Conservation (phyloP, 2,329 filamentous ascomycete species). For the Ceratocystiopsis sp. region DNA sequence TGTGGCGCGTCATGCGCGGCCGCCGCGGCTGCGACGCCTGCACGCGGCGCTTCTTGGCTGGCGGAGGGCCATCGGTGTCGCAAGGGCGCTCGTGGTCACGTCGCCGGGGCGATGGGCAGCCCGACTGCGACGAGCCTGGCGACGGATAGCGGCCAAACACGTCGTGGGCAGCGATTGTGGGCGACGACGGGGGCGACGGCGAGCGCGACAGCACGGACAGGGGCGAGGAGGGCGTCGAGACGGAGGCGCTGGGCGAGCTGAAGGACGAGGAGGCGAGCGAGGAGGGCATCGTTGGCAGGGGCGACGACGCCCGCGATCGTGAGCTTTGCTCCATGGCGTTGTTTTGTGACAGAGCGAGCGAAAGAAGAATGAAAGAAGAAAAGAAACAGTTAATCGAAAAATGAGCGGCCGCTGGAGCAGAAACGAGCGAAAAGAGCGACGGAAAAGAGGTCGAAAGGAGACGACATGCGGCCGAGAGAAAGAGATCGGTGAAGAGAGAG, state of each 20-base stretch:
- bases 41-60: conserved; percentile 60
- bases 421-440: not conserved
- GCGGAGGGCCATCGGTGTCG: conserved; percentile 42
- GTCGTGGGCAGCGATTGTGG: conserved; percentile 17
- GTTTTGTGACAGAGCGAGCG: not conserved
- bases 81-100: conserved; percentile 16
- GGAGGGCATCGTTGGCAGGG: not conserved
- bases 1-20: conserved; percentile 53
- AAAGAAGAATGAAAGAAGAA: not conserved
- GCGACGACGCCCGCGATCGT: conserved; percentile 5
- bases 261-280: conserved; percentile 1
- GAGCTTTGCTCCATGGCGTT: conserved; percentile 5
- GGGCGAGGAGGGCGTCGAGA: conserved; percentile 29
- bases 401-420: no score
- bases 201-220: conserved; percentile 26
- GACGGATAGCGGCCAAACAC: conserved; percentile 32
- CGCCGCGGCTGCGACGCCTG: conserved; percentile 35
- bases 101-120: conserved; percentile 34
- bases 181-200: conserved; percentile 32
- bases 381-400: no score
- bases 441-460: not conserved
- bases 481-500: no score
- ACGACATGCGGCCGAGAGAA: no score
- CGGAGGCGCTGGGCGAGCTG: not conserved
- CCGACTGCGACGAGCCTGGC: conserved; percentile 31